Evolutionary conservation across 805 yeast species (phyloP), one percentile per base, ranked within the genome.

Genomic region (Schizosaccharomyces pombe): DNA sequence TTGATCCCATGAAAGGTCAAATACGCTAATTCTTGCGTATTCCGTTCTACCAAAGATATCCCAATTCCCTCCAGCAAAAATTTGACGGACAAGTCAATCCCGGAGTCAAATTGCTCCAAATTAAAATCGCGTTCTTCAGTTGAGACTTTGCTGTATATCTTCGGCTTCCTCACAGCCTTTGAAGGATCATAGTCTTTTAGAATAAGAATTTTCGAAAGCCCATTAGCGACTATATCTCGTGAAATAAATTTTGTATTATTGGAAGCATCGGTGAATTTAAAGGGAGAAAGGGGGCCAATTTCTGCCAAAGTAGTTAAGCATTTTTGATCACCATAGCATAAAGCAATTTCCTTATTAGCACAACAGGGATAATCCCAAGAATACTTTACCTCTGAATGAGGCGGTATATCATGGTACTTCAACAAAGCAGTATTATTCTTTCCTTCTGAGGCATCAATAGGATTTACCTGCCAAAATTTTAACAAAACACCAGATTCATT

Each of bases 291-390:
- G 57, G 81, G 81, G 26, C 99, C 99, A 60, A 91, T 89, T 64
- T 91, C 97, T 0, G 94, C 91, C 54, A 91, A 67, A 61, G 85
- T 93, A 22, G 93, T 74, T 52, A 78, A 76, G 56, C 96, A 72
- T 62, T 82, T 87, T 30, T 80, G 72, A 1, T 83, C 82, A 52
- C 80, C 80, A 9, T 82, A 72, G 56, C 86, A 71, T 33, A 91
- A 65, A 2, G 85, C 73, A 32, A 91, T 67, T 62, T 87, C 95
- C 64, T 86, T 87, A 51, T 80, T 75, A 8, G 76, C 69, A 0
- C 95, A 96, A 54, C 93, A 85, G 0, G 98, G 98, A 67, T 76
- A 91, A 64, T 91, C 98, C 87, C 95, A 91, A 0, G 98, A 85
- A 65, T 91, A 91, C 0, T 97, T 95, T 97, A 91, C 91, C 1